Evolutionary conservation across 495 filamentous ascomycete species (phyloP).

Genomic region (Penicillium simplicissimum): DNA sequence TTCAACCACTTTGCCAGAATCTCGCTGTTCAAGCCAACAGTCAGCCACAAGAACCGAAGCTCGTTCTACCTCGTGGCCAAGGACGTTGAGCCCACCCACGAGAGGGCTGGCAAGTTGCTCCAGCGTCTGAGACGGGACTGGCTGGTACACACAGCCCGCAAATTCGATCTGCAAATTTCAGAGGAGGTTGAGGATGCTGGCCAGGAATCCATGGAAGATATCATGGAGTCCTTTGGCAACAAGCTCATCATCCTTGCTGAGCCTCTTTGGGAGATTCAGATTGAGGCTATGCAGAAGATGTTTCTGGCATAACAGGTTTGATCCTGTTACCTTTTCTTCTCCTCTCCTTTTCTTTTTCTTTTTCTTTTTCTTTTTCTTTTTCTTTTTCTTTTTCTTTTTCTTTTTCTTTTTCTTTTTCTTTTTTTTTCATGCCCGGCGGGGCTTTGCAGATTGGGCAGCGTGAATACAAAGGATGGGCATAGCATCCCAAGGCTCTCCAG

Average conservation of each 20-base stretch:
- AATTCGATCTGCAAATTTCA: background rate
- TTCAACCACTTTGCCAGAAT: slow-evolving; percentile 5
- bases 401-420: too few species aligned
- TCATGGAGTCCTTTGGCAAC: background rate
- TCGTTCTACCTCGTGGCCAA: slow-evolving; percentile 15
- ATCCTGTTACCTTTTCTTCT: too few species aligned
- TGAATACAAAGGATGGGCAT: too few species aligned
- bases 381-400: too few species aligned
- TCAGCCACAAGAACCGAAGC: slow-evolving; percentile 2
- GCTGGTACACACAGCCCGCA: background rate
- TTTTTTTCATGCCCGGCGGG: too few species aligned
- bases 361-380: too few species aligned
- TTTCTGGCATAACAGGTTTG: background rate
- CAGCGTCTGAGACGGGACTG: background rate
- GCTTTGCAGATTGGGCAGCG: too few species aligned
- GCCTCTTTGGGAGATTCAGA: slow-evolving; percentile 12
- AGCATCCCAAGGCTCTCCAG: too few species aligned
- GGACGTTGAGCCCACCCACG: slow-evolving; percentile 5
- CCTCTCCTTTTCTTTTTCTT: too few species aligned
- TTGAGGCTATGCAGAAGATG: slow-evolving; percentile 4
- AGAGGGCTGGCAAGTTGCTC: background rate
- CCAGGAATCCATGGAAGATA: background rate
- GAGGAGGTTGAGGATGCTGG: background rate
- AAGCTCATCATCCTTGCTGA: slow-evolving; percentile 3
- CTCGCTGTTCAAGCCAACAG: slow-evolving; percentile 5